A percentile compares a stretch with the other conserved stretches of the same genome.
phyloP scores from a whole-genome alignment of 306 rosid genomes.

The Herpetospermum pedunculosum region DNA sequence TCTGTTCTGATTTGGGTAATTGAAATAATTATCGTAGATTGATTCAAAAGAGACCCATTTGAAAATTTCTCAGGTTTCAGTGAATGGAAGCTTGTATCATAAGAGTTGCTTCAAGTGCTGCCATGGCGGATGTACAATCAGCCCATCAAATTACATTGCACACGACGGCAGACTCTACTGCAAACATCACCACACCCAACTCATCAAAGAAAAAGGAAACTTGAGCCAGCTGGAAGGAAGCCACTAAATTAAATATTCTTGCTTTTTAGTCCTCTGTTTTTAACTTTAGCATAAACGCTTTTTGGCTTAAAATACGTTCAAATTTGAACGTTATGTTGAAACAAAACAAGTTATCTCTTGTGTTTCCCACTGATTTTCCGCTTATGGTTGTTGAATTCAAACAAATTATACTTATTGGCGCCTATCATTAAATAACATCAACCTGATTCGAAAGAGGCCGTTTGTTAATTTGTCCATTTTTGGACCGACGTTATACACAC shows the following conservation, averaged over 20 bases:
- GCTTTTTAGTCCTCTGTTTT: too few relatives aligned
- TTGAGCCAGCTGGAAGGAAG: constrained; percentile 95
- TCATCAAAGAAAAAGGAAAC: constrained; percentile 91
- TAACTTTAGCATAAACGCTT: too few relatives aligned
- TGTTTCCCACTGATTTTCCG: not conserved
- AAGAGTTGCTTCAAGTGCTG: constrained; percentile 93
- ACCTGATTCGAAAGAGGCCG: not conserved
- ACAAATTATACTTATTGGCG: not conserved
- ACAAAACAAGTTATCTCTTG: not conserved
- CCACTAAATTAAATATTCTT: too few relatives aligned
- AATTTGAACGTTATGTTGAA: not conserved
- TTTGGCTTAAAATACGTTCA: too few relatives aligned
- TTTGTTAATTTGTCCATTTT: not conserved
- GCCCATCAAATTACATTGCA: constrained; percentile 96
- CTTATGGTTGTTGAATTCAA: not conserved
- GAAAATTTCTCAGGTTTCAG: constrained; percentile 42
- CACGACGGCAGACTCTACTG: constrained; percentile 95
- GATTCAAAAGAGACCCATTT: not conserved
- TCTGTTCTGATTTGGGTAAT: not conserved
- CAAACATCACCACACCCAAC: constrained; percentile 90
- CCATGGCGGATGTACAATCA: constrained; percentile 94
- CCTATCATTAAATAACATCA: not conserved
- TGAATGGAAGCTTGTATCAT: constrained; percentile 92
- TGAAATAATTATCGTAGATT: not conserved
- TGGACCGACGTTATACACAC: too few relatives aligned